phyloP scores from a whole-genome alignment of 495 filamentous ascomycete genomes.

The Tuber umbilicatum region DNA sequence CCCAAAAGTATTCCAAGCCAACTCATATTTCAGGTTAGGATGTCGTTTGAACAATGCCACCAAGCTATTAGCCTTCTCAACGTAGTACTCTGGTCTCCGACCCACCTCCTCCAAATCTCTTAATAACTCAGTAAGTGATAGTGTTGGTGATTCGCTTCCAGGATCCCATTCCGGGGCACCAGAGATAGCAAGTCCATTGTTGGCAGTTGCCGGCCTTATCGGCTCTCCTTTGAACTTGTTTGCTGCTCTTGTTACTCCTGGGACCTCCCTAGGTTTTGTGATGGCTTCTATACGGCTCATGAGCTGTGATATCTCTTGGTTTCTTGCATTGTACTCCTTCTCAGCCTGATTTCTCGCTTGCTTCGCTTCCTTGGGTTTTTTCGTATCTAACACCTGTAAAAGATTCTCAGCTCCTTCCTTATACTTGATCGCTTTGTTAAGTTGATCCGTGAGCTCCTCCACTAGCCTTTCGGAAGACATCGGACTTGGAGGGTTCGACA shows the following conservation, averaged over 20 bases:
- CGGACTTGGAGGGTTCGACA: constrained; percentile 51
- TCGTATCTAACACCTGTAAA: constrained; percentile 85
- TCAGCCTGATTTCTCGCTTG: constrained; percentile 84
- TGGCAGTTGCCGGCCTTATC: constrained; percentile 56
- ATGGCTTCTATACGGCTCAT: constrained; percentile 69
- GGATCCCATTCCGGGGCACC: constrained; percentile 48
- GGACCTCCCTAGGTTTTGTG: constrained; percentile 51
- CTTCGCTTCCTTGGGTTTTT: constrained; percentile 90
- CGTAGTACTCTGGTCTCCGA: constrained; percentile 89
- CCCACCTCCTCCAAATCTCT: constrained; percentile 79
- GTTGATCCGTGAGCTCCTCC: constrained; percentile 70
- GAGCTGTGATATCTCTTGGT: constrained; percentile 76
- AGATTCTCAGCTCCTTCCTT: constrained; percentile 96
- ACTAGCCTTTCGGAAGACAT: constrained; percentile 58
- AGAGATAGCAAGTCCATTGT: constrained; percentile 20
- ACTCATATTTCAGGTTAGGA: constrained; percentile 88
- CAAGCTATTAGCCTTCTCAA: constrained; percentile 78
- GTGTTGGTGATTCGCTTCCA: constrained; percentile 75
- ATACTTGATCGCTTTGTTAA: constrained; percentile 93
- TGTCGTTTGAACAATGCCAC: constrained; percentile 89
- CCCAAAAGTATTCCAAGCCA: constrained; percentile 92
- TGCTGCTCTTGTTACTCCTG: constrained; percentile 42
- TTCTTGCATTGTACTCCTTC: constrained; percentile 84
- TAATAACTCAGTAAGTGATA: constrained; percentile 77
- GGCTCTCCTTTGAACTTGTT: constrained; percentile 60